phyloP scores from a whole-genome alignment of 257 asterid genomes.

The Paraleonurus japonicus region DNA sequence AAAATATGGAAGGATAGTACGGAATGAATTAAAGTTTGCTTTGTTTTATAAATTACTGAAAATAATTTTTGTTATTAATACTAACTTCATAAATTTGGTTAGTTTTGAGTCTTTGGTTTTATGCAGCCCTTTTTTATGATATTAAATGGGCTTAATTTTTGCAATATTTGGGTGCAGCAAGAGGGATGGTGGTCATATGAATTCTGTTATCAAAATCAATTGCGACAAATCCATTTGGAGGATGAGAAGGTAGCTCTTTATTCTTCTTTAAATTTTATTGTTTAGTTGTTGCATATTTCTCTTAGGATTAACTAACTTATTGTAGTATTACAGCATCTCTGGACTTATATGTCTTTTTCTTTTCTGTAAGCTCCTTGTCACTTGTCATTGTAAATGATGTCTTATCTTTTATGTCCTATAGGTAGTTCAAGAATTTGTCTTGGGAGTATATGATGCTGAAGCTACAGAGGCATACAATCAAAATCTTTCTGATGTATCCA shows the following conservation, averaged over 20 bases:
- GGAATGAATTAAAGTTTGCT: background rate
- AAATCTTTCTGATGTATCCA: constrained; percentile 75
- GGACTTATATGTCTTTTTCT: background rate
- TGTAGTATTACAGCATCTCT: background rate
- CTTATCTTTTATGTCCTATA: constrained; percentile 25
- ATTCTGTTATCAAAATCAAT: constrained; percentile 70
- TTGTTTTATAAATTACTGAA: background rate
- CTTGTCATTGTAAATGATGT: constrained; percentile 10
- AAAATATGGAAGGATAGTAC: constrained; percentile 6
- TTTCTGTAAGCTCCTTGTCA: background rate
- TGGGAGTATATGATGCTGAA: constrained; percentile 83
- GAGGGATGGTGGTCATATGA: constrained; percentile 99
- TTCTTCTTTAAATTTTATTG: background rate
- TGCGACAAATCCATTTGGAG: constrained; percentile 93
- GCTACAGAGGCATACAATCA: constrained; percentile 79
- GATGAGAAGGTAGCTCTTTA: constrained; percentile 72
- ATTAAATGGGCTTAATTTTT: constrained; percentile 22
- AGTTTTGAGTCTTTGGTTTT: background rate
- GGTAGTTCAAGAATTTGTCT: constrained; percentile 87
- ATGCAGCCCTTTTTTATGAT: constrained; percentile 15
- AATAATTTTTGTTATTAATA: background rate
- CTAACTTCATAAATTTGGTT: constrained; percentile 6
- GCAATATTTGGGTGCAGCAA: constrained; percentile 62
- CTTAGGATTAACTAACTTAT: background rate
- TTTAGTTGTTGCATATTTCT: background rate